These are phyloP conservation scores for Tulasnella sp. DNA, from an alignment of 768 basidiomycete species.

Conservation along the genomic window DNA sequence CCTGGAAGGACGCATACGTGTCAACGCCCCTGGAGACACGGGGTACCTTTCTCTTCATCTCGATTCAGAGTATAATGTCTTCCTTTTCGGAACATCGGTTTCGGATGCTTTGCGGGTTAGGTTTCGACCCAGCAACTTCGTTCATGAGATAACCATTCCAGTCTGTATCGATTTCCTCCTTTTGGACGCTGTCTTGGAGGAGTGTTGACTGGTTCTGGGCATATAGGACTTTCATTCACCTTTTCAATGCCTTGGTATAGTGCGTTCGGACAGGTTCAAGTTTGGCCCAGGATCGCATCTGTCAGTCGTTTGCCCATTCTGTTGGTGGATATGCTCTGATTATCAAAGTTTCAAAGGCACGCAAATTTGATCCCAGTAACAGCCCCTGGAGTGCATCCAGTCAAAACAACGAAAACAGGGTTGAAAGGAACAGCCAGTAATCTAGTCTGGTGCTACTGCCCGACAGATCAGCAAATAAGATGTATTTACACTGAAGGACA, in stretches of 20 bases:
- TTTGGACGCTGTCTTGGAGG: background rate
- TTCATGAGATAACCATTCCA: background rate
- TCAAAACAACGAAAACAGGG: background rate
- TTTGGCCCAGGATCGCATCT: background rate
- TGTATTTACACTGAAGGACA: background rate
- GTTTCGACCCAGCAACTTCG: background rate
- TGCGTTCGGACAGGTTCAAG: background rate
- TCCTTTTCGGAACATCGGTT: background rate
- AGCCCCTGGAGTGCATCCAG: background rate
- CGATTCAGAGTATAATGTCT: background rate
- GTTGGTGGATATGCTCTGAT: background rate
- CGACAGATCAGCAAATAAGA: background rate
- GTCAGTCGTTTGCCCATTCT: background rate
- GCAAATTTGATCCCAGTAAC: background rate
- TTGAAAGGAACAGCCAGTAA: background rate
- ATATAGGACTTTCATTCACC: background rate
- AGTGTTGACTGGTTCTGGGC: background rate
- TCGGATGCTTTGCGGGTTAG: background rate
- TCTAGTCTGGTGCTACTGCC: background rate
- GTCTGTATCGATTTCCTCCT: background rate
- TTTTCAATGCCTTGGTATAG: background rate
- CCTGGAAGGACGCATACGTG: background rate
- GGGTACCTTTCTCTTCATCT: background rate
- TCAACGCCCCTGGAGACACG: background rate
- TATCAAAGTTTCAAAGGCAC: background rate